Conservation (phyloP, 768 basidiomycete species). For the Dendrothele bispora region DNA sequence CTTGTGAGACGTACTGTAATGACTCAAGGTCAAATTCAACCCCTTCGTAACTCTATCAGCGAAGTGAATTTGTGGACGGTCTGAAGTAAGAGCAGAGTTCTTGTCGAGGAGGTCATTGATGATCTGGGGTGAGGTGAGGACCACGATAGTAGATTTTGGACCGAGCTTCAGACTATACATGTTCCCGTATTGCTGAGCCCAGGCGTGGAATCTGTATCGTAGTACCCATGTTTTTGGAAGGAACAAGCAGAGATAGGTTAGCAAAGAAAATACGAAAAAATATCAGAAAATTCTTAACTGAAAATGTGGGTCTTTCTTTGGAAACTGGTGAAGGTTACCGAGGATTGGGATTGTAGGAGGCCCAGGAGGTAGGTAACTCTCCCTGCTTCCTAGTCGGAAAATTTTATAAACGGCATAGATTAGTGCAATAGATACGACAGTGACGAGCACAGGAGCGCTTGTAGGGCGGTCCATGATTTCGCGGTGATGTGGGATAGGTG, state of each 20-base stretch:
- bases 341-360: conserved; percentile 22
- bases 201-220: too few relatives aligned
- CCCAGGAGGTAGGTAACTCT: conserved; percentile 20
- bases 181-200: too few relatives aligned
- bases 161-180: neutral
- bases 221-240: neutral
- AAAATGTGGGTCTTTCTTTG: conserved; percentile 12
- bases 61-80: neutral
- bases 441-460: too few relatives aligned
- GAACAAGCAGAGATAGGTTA: too few relatives aligned
- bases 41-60: conserved; percentile 15
- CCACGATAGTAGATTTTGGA: neutral
- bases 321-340: conserved; percentile 22
- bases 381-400: conserved; percentile 9
- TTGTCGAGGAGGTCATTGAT: neutral
- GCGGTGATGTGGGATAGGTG: too few relatives aligned
- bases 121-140: too few relatives aligned
- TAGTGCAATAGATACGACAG: too few relatives aligned
- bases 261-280: too few relatives aligned
- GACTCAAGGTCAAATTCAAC: conserved; percentile 13
- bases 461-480: too few relatives aligned
- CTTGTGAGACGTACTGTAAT: conserved; percentile 9
- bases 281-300: too few relatives aligned
- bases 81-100: neutral
- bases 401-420: neutral